Evolutionary conservation across 768 basidiomycete species (phyloP), one percentile per base, ranked within the genome.

Genomic region (Leccinum barrowsii): DNA sequence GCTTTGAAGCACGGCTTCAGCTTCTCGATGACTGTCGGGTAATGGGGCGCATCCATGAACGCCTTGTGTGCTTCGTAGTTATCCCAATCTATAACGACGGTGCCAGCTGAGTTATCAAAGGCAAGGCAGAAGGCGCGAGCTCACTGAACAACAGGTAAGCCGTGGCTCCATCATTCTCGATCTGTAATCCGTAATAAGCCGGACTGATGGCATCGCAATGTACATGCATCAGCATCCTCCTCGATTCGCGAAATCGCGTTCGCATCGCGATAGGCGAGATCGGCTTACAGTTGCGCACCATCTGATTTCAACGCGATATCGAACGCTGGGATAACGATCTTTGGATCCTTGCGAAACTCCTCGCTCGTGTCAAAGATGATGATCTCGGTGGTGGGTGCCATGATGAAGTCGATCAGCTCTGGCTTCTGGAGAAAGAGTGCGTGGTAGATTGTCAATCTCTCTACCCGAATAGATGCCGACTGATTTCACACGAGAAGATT

Each of bases 21-120:
- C 4, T 13, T 15, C 12, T 24, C 46, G 12, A 48, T 0, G 40
- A 72, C 22, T 3, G 2, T 34, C 7, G 35, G 4, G 28, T 67
- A 66, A 4, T 40, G 28, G 1, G 55, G 32, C 7, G 17, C 44
- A 3, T 60, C 22, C 1, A 65, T 62, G 32, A 67, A 0, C 0
- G 59, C 56, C 37, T 60, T 35, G 58, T 71, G 71, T n/a, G 59
- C 44, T 8, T 70, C 65, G 10, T 54, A 58, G 37, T 12, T 67
- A 12, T 68, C 71, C 69, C 69, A 71, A 53, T 73, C 71, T 73
- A 48, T 0, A 11, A 32, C 10, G 24, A 53, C 19, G 26, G 21
- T 15, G 2, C 8, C 15, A 28, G 12, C 50, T 4, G 54, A 15
- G 19, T 48, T 13, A 26, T 42, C 17, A 17, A 22, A 28, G 11